Percentiles rank a stretch among this genome's conserved stretches.
These are phyloP conservation scores for Euryodendron excelsum DNA, from an alignment of 148 eudicot species.

Conservation along the genomic window DNA sequence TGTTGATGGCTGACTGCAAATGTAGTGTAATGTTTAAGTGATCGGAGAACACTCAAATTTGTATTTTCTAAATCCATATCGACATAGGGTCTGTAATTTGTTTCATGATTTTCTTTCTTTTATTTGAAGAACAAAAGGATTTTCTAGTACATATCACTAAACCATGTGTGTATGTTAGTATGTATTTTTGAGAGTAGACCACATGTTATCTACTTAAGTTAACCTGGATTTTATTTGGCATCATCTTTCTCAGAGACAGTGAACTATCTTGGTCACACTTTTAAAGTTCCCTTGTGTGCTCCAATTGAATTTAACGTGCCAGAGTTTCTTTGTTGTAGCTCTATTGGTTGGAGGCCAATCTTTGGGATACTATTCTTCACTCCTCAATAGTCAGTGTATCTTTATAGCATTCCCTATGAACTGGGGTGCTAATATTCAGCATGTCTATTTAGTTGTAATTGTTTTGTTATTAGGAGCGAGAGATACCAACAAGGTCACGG, in stretches of 20 bases:
- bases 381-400: neutral
- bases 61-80: neutral
- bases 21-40: neutral
- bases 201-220: neutral
- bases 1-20: neutral
- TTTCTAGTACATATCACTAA: neutral
- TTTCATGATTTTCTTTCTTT: neutral
- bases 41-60: neutral
- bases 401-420: neutral
- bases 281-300: constrained; percentile 5
- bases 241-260: neutral
- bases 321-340: constrained; percentile 6
- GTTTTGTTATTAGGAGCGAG: constrained; percentile 43
- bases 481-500: constrained; percentile 48
- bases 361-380: neutral
- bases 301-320: neutral
- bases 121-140: neutral
- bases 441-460: constrained; percentile 7
- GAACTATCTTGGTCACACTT: neutral
- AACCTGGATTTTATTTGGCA: neutral
- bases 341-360: neutral
- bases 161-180: neutral
- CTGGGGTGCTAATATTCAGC: constrained; percentile 3
- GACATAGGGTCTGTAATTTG: neutral
- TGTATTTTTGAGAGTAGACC: neutral